These are phyloP conservation scores for Phaeosphaeria sp. DNA, from an alignment of 2,329 filamentous ascomycete genomes.

Conservation along the genomic window DNA sequence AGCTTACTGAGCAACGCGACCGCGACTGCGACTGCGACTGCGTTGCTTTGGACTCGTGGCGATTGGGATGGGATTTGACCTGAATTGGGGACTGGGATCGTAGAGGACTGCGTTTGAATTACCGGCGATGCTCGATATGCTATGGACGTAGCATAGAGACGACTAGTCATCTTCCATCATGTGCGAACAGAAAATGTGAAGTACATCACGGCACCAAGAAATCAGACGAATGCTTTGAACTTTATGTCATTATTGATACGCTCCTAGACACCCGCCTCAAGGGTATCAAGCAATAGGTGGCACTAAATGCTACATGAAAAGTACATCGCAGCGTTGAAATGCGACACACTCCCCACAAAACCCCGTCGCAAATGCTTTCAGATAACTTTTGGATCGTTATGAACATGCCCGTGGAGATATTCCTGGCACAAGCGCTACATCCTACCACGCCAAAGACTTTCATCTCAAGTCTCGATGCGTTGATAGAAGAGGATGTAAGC, in stretches of 20 bases:
- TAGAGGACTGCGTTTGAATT: too few relatives aligned
- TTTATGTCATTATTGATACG: conserved; percentile 10
- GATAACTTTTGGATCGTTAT: conserved; percentile 14
- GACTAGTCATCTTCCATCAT: too few relatives aligned
- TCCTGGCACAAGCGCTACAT: conserved; percentile 6
- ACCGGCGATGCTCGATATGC: too few relatives aligned
- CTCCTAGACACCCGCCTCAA: conserved; percentile 18
- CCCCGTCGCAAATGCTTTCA: conserved; percentile 15
- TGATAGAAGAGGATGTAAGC: conserved; percentile 97
- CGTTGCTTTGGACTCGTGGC: too few relatives aligned
- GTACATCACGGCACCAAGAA: not conserved
- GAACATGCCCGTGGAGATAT: not conserved
- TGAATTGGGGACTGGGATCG: too few relatives aligned
- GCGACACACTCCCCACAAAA: conserved; percentile 6
- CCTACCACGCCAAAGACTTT: conserved; percentile 1
- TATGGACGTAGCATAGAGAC: too few relatives aligned
- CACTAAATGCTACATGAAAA: not conserved
- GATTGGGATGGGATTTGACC: too few relatives aligned
- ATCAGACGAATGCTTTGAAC: not conserved
- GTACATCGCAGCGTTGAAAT: conserved; percentile 2
- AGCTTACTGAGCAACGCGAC: conserved; percentile 5
- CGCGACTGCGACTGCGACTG: not conserved
- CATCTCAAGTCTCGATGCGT: conserved; percentile 59
- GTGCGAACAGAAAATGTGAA: too few relatives aligned
- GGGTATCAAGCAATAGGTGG: conserved; percentile 17